Evolutionary conservation across 2,329 filamentous ascomycete species (phyloP).

Genomic region (Fusarium sp.): DNA sequence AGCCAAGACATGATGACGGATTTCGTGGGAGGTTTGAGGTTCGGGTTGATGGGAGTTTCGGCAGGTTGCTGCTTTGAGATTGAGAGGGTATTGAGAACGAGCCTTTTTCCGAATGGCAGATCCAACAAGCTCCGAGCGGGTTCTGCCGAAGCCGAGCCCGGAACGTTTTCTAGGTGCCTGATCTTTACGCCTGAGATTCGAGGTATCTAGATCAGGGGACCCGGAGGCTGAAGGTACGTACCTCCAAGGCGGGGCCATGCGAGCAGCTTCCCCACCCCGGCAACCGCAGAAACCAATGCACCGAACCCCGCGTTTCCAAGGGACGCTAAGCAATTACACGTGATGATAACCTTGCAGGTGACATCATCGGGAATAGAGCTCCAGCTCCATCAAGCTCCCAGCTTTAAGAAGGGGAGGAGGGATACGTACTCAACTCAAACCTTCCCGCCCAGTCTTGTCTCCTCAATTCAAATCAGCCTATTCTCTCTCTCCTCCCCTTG

Average conservation of each 20-base stretch:
- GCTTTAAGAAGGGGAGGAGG: conserved; percentile 45
- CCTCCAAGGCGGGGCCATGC: conserved; percentile 5
- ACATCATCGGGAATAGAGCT: conserved; percentile 44
- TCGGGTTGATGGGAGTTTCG: conserved; percentile 51
- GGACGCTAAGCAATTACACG: conserved; percentile 42
- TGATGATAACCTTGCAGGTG: conserved; percentile 37
- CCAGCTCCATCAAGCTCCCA: conserved; percentile 38
- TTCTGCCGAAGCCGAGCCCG: conserved; percentile 52
- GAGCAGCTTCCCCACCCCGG: conserved; percentile 5
- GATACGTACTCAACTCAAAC: conserved; percentile 42
- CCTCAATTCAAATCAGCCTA: conserved; percentile 39
- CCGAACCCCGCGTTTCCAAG: conserved; percentile 47
- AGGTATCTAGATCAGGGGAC: conserved; percentile 9
- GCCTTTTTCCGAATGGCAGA: conserved; percentile 54
- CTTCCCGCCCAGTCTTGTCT: conserved; percentile 16
- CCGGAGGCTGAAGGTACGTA: conserved; percentile 25
- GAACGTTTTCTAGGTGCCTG: conserved; percentile 42
- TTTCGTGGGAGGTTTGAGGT: conserved; percentile 52
- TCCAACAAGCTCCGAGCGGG: conserved; percentile 49
- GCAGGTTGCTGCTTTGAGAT: conserved; percentile 47
- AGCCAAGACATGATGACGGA: conserved; percentile 79
- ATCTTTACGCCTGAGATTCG: conserved; percentile 48
- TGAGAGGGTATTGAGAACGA: conserved; percentile 53
- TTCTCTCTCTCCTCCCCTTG: conserved; percentile 23
- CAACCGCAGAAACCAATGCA: conserved; percentile 30